Base-by-base conservation (phyloP, 108 stramenopile genomes). In the Nitzschia palea region DNA sequence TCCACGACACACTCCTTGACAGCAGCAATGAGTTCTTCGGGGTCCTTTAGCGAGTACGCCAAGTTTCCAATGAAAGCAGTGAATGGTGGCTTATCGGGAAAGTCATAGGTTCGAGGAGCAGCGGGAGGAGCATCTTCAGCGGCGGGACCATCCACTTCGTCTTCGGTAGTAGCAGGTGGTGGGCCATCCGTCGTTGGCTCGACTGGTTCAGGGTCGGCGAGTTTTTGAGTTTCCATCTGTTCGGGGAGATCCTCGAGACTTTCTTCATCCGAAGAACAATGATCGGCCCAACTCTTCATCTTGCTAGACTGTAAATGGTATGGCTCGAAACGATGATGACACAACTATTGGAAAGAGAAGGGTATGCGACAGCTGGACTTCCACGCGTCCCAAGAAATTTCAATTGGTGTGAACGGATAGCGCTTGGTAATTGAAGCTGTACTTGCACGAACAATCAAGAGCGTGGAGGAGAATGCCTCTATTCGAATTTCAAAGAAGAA, bases 11-110 rank as follows among this genome's bases (percentile, higher is more conserved):
- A 33, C 32, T 67, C 56, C 23, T 44, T 36, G n/a, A 84, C 15
- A 6, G 56, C 79, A 9, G 70, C 67, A 22, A 65, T 55, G 28
- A 84, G 62, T 33, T 68, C 44, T 2, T 45, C 31, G 4, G 59
- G 22, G 27, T 77, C 73, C 37, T 55, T 31, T 32, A 84, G 45
- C 2, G 54, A 54, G 31, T 66, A 84, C 35, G 83, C 68, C 43
- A 84, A 34, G 55, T 84, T 84, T 12, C 83, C 83, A n/a, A 84
- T 56, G 55, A 77, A 84, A 15, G 76, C 73, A 8, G 79, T 80
- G 62, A 70, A 84, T 20, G 83, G 83, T 3, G 83, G 73, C 25
- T 62, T 47, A 20, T 47, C 44, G 2, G 81, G 81, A 55, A 65
- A 78, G 6, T 74, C 63, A 67, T 74, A 78, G 12, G 31, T 51